phyloP scores from a whole-genome alignment of 2,329 filamentous ascomycete genomes.

The Verticillium nubilum region DNA sequence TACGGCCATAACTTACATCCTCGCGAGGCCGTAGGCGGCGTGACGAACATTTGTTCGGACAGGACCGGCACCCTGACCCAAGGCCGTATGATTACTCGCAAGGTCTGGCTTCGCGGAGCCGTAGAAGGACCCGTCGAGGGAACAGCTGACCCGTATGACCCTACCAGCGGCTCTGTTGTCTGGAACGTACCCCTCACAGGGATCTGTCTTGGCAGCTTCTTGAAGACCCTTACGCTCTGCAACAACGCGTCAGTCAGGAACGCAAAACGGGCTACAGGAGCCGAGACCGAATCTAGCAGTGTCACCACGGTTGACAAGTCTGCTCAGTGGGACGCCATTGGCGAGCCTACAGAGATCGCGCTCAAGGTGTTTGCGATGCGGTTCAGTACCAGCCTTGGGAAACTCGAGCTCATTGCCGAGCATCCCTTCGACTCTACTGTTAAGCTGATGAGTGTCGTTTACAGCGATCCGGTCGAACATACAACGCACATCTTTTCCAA shows the following conservation, averaged over 20 bases:
- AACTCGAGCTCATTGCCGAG: slow-evolving; percentile 49
- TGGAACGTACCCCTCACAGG: slow-evolving; percentile 36
- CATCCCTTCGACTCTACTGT: slow-evolving; percentile 69
- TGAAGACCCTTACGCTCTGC: slow-evolving; percentile 54
- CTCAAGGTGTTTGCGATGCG: slow-evolving; percentile 69
- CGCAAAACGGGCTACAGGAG: slow-evolving; percentile 35
- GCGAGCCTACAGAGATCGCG: slow-evolving; percentile 69
- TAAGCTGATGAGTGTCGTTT: slow-evolving; percentile 72
- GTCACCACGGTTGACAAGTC: slow-evolving; percentile 34
- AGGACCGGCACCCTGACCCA: slow-evolving; percentile 65
- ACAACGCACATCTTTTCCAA: slow-evolving; percentile 55
- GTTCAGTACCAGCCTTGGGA: slow-evolving; percentile 49
- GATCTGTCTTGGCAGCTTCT: slow-evolving; percentile 34
- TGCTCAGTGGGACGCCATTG: slow-evolving; percentile 49
- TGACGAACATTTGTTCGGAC: slow-evolving; percentile 67
- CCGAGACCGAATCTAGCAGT: slow-evolving; percentile 40
- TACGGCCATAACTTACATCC: slow-evolving; percentile 25
- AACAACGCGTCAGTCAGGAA: slow-evolving; percentile 51
- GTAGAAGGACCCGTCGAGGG: slow-evolving; percentile 47
- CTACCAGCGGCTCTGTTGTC: slow-evolving; percentile 46
- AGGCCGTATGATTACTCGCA: slow-evolving; percentile 61
- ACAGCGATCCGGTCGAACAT: slow-evolving; percentile 28
- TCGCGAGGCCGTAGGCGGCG: slow-evolving; percentile 59
- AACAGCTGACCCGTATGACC: slow-evolving; percentile 55
- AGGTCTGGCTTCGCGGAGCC: slow-evolving; percentile 54